These are phyloP conservation scores for Boletus coccyginus DNA, from an alignment of 768 basidiomycete genomes.

Conservation along the genomic window DNA sequence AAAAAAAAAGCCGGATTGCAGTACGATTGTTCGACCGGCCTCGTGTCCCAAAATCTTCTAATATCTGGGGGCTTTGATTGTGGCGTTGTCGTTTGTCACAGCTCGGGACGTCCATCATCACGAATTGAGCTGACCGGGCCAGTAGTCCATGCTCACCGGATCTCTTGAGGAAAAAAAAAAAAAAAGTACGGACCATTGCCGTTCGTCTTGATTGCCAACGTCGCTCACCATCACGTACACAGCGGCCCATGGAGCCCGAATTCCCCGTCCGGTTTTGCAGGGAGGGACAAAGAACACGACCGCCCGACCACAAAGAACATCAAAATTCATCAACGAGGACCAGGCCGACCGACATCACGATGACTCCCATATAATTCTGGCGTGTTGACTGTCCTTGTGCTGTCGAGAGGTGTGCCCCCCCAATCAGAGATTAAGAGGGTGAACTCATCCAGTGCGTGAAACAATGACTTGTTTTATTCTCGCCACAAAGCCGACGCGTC, in stretches of 20 bases:
- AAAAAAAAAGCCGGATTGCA: not conserved
- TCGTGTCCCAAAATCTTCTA: not conserved
- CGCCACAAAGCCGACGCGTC: not conserved
- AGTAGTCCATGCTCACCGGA: constrained; percentile 1
- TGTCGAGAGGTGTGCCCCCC: not conserved
- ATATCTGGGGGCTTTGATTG: constrained; percentile 6
- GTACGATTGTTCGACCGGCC: not conserved
- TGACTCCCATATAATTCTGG: not conserved
- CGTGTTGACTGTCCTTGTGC: not conserved
- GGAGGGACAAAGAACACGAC: not conserved
- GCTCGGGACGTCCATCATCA: constrained; percentile 2
- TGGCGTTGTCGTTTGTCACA: constrained; percentile 11
- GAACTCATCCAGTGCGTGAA: constrained; percentile 3
- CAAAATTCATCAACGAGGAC: not conserved
- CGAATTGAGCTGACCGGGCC: not conserved
- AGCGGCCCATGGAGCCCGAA: not conserved
- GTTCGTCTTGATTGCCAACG: not conserved
- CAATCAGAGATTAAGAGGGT: not conserved
- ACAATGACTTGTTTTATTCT: not conserved
- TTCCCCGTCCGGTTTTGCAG: not conserved
- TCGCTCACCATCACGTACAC: constrained; percentile 13
- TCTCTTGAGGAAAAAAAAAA: not conserved
- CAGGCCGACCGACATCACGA: not conserved
- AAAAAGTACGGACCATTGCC: constrained; percentile 4
- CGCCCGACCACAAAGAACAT: not conserved